Percentiles rank a stretch among this genome's conserved stretches.
phyloP scores from a whole-genome alignment of 2,329 filamentous ascomycete species.

The Claviceps pazoutovae region DNA sequence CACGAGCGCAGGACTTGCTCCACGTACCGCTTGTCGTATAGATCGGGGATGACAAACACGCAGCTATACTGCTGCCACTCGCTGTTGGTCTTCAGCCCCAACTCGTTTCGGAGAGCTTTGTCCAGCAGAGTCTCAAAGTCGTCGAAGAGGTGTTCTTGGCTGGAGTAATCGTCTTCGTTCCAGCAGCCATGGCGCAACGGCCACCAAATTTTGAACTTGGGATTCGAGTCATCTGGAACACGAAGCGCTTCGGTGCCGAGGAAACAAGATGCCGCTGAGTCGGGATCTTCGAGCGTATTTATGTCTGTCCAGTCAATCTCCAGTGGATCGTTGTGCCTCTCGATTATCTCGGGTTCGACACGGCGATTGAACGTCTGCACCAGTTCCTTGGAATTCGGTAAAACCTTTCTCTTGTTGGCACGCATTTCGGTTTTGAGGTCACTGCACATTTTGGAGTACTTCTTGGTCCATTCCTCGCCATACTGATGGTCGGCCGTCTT shows the following conservation, averaged over 20 bases:
- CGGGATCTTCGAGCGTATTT: constrained; percentile 48
- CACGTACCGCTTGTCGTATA: constrained; percentile 91
- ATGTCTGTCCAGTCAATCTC: constrained; percentile 94
- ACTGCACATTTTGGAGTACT: constrained; percentile 67
- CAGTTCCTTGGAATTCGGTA: constrained; percentile 95
- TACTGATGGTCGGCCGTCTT: constrained; percentile 64
- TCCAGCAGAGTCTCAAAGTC: constrained; percentile 82
- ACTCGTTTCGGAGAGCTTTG: constrained; percentile 71
- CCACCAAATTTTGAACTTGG: constrained; percentile 87
- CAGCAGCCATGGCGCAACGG: constrained; percentile 75
- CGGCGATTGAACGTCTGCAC: constrained; percentile 89
- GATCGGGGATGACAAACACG: constrained; percentile 91
- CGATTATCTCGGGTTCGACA: constrained; percentile 71
- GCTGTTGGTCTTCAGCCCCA: constrained; percentile 62
- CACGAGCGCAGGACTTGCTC: constrained; percentile 72
- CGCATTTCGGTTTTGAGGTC: constrained; percentile 87
- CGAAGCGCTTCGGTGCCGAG: constrained; percentile 71
- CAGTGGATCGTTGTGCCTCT: constrained; percentile 86
- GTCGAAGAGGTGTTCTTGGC: constrained; percentile 65
- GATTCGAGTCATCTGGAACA: constrained; percentile 77
- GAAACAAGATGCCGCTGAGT: constrained; percentile 49
- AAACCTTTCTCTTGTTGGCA: constrained; percentile 80
- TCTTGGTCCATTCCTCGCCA: constrained; percentile 64
- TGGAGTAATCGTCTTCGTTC: constrained; percentile 79
- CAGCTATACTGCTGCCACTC: constrained; percentile 87